phyloP scores from a whole-genome alignment of 805 yeast species.

The Kazachstania africana region DNA sequence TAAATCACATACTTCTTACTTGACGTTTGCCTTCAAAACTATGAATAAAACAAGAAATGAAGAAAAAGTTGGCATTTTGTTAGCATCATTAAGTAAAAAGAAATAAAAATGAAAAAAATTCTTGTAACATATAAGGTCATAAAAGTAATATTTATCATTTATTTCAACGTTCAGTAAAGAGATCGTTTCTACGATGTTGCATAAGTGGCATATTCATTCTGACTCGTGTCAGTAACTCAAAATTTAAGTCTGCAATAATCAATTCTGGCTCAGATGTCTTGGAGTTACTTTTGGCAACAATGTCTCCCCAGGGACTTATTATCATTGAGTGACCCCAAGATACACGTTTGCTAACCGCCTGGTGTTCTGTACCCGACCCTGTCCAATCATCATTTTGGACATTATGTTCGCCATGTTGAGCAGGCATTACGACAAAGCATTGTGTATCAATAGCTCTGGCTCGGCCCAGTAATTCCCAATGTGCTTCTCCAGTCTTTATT shows the following conservation, averaged over 20 bases:
- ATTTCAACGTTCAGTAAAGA: too few species aligned
- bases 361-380: too few species aligned
- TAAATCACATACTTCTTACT: constrained; percentile 86
- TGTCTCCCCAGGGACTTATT: constrained; percentile 86
- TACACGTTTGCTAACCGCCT: constrained; percentile 31
- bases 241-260: constrained; percentile 58
- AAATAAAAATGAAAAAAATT: neutral
- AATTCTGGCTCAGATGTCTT: constrained; percentile 30
- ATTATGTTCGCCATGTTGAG: constrained; percentile 72
- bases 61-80: constrained; percentile 3
- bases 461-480: constrained; percentile 71
- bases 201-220: constrained; percentile 68
- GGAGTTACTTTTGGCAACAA: constrained; percentile 47
- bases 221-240: constrained; percentile 34
- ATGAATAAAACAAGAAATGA: constrained; percentile 15
- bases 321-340: constrained; percentile 83
- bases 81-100: neutral
- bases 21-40: constrained; percentile 70
- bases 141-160: too few species aligned
- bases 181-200: constrained; percentile 51
- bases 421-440: constrained; percentile 78
- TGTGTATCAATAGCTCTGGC: constrained; percentile 88
- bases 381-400: constrained; percentile 32
- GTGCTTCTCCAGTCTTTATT: constrained; percentile 79
- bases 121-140: too few species aligned